Base-by-base conservation (phyloP, 1,139 yeast genomes). In the Pichia sp. region DNA sequence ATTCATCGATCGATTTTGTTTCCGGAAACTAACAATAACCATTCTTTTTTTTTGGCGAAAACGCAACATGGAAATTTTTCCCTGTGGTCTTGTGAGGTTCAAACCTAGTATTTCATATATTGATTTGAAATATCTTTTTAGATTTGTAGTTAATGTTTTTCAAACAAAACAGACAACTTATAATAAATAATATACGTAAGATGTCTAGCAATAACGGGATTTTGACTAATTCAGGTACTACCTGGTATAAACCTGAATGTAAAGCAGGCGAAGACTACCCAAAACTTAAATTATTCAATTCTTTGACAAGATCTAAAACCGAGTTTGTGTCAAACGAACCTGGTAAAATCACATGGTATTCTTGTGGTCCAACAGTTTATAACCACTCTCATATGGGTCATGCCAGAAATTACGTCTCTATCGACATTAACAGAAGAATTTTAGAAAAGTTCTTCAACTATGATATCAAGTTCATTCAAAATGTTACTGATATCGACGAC, bases 301-400 rank as follows among this genome's bases (percentile, higher is more conserved):
- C 95, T 9, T 71, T 92, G 55, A 92, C 97, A 9, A 75, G 95
- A 54, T 64, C 79, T 36, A 92, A 92, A 61, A 85, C 79, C 36
- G 85, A 73, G 44, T 90, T 92, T 56, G 64, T 78, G 27, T 92
- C 97, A 3, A 64, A 71, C 47, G 67, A 71, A 42, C 71, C 72
- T 1, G 76, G 78, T 49, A 78, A 76, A 49, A 82, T 92, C 43
- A 76, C 90, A 3, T 92, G 99, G 99, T 92, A 92, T 67, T 85
- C 90, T 46, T 92, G 99, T 73, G 99, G 99, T 5, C 98, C 98
- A 10, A 92, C 99, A 0, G 97, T 92, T n/a, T 92, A 92, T 60
- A 96, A 92, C 64, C 81, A 94, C 39, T 79, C 94, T 44, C 99
- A 92, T 61, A 87, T 92, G 97, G 99, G 99, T n/a, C 99, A 94